Conservation (phyloP, 139 green algal genomes). For the Micractinium conductrix region DNA sequence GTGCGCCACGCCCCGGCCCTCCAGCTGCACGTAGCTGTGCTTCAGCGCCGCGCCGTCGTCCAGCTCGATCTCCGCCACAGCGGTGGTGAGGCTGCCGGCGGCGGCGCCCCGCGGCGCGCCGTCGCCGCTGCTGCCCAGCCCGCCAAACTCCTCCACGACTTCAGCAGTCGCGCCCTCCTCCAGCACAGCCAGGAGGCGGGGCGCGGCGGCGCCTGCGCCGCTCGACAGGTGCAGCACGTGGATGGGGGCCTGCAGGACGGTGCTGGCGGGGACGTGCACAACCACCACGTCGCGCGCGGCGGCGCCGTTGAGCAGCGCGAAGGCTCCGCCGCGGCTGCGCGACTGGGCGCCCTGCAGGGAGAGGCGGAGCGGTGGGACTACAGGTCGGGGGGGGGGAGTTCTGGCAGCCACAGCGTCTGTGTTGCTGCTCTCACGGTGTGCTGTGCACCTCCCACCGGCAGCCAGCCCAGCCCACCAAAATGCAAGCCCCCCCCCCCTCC, state of each 20-base stretch:
- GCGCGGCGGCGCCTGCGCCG: conserved; percentile 19
- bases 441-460: background rate
- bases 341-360: conserved; percentile 64
- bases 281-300: conserved; percentile 68
- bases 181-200: conserved; percentile 74
- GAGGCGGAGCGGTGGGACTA: background rate
- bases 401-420: background rate
- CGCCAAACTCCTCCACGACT: conserved; percentile 84
- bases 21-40: conserved; percentile 71
- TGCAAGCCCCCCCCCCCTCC: background rate
- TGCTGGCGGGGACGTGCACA: conserved; percentile 60
- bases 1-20: conserved; percentile 63
- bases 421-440: background rate
- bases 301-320: conserved; percentile 80
- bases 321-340: conserved; percentile 64
- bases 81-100: conserved; percentile 58
- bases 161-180: conserved; percentile 51
- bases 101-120: background rate
- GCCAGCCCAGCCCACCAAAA: conserved; percentile 50
- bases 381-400: background rate
- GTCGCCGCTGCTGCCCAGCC: background rate
- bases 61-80: conserved; percentile 76
- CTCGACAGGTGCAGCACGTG: conserved; percentile 76
- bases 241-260: conserved; percentile 60
- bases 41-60: conserved; percentile 65